Base-by-base conservation (phyloP, 2,329 filamentous ascomycete genomes). In the Periconia sp. region DNA sequence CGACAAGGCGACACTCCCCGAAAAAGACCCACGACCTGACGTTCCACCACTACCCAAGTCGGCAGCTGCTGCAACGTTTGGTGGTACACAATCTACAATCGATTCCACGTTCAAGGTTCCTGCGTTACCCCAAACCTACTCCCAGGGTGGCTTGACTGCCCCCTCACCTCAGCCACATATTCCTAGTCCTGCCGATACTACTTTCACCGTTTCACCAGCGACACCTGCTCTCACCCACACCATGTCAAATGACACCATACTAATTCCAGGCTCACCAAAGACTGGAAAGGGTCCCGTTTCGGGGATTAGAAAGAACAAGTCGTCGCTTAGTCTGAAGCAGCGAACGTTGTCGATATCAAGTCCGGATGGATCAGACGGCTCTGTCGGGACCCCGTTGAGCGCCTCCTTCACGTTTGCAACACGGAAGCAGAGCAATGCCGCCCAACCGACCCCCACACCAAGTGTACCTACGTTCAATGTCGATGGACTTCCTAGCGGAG, bases 301-400 rank as follows among this genome's bases (percentile, higher is more conserved):
- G 40, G 65, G 61, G 24, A 65, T 77, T 51, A 68, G 71, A 42
- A 78, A 77, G 64, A 78, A 78, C 62, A 77, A 77, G 48, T 78
- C 76, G 53, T 77, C 74, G 1, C 57, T 76, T n/a, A 89, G 87
- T 52, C 74, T 91, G 54, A 88, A 87, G 64, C 81, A 83, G 45
- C 84, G 89, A 36, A 91, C 89, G 50, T 75, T 92, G 58, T 91
- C 89, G 10, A 71, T 81, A 38, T 78, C 80, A 5, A 82, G 78
- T 22, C 76, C 77, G 4, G 81, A 84, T 45, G 77, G 76, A 4
- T 82, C 81, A 1, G 87, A 89, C 34, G 75, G 81, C 35, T 91
- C 89, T 1, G 85, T 88, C 4, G 81, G 79, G 19, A 95, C 90
- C 0, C 89, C 91, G 0, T 78, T 86, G 46, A 90, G 82, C 62